Base-by-base conservation (phyloP, 228 moss, liverwort and hornwort species). In the Sphagnum fallax region DNA sequence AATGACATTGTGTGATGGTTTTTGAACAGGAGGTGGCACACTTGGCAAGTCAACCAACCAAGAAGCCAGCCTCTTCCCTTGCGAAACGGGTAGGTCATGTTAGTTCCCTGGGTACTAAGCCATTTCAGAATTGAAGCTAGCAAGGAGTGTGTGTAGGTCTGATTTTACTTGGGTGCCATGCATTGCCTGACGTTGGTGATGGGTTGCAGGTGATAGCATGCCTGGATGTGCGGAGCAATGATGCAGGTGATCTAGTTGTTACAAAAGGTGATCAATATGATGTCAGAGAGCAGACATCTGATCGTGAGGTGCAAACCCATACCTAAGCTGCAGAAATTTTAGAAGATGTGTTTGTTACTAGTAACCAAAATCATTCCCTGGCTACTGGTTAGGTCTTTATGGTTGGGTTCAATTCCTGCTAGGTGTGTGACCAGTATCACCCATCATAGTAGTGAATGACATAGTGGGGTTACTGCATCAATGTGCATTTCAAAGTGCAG, bases 221-320 rank as follows among this genome's bases (percentile, higher is more conserved):
- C 77, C 81, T 98, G 67, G 98, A 98, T 83, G 98, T 98, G 79
- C 88, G 98, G 67, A 85, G 76, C 73, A 98, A 98, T 73, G 93
- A 98, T 73, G 59, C 87, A 48, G 92, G 94, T 60, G 98, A 98
- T 78, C 92, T 98, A 52, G 94, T 98, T 61, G 98, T 98, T 58
- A 98, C 98, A 4, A 98, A 98, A 88, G 98, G 98, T 68, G 98
- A 98, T 76, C 98, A 94, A 71, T 98, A 98, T 81, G 98, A 98
- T 89, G 98, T 98, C 48, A 79, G 98, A 80, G 94, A 90, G 66
- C 74, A 84, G 65, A 80, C 89, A 65, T 82, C 81, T 47, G 79
- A 81, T 67, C 85, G 93, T 67, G 90, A 98, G 88, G 96, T 96
- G 78, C 32, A 32, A 32, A 32, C 32, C 32, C 32, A 32, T 32